Evolutionary conservation across 2,329 filamentous ascomycete genomes (phyloP).

Genomic region (Pyrenophora seminiperda): DNA sequence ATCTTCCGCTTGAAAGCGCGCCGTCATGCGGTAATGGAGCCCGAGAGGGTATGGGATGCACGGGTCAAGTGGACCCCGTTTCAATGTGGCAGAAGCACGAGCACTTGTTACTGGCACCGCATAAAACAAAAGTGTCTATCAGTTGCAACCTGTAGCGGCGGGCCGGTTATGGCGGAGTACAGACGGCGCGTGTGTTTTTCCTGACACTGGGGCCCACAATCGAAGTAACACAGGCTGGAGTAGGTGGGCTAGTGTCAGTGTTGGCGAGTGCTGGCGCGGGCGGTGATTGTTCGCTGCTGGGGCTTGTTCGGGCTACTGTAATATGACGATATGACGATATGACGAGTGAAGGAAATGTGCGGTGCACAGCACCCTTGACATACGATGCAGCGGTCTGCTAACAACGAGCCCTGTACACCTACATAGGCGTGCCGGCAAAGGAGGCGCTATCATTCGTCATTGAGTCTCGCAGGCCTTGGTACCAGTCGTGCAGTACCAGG

Average conservation of each 20-base stretch:
- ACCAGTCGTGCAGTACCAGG: slow-evolving; percentile 7
- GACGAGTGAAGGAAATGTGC: slow-evolving; percentile 6
- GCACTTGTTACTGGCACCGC: slow-evolving; percentile 25
- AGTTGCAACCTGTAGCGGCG: slow-evolving; percentile 36
- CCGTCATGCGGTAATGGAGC: slow-evolving; percentile 32
- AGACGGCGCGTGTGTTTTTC: slow-evolving; percentile 18
- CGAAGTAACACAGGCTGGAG: slow-evolving; percentile 29
- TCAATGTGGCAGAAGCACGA: slow-evolving; percentile 26
- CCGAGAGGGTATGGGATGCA: slow-evolving; percentile 30
- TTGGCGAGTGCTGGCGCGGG: slow-evolving; percentile 4
- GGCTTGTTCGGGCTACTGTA: slow-evolving; percentile 10
- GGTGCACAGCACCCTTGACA: slow-evolving; percentile 12
- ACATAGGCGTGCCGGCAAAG: slow-evolving; percentile 2
- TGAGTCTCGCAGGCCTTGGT: slow-evolving; percentile 22
- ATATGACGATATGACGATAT: no score
- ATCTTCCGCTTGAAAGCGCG: slow-evolving; percentile 39
- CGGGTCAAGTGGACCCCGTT: slow-evolving; percentile 36
- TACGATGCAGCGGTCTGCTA: neutral
- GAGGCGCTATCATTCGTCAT: slow-evolving; percentile 27
- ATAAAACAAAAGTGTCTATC: slow-evolving; percentile 23
- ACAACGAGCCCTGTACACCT: slow-evolving; percentile 2
- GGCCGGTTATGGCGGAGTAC: slow-evolving; percentile 30
- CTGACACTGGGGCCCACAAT: slow-evolving; percentile 29
- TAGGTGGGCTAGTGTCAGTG: slow-evolving; percentile 20
- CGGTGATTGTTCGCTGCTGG: slow-evolving; percentile 2